Conservation (phyloP, 2,329 filamentous ascomycete species). For the Periglandula ipomoeae region DNA sequence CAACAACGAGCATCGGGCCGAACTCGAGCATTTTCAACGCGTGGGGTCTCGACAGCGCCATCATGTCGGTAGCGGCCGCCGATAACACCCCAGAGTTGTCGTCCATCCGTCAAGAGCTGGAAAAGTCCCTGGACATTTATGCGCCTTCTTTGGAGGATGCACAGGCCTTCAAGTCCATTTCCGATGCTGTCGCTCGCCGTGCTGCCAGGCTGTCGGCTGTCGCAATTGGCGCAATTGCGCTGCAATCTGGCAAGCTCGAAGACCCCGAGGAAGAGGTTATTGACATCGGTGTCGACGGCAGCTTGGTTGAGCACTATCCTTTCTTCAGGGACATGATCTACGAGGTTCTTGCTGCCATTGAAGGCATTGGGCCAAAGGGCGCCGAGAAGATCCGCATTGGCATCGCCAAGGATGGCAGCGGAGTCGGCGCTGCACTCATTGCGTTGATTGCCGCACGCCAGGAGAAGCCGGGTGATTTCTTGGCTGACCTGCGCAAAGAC, state of each 20-base stretch:
- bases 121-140: slow-evolving; percentile 66
- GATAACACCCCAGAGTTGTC: slow-evolving; percentile 66
- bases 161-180: slow-evolving; percentile 74
- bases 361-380: slow-evolving; percentile 67
- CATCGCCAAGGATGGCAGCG: slow-evolving; percentile 93
- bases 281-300: slow-evolving; percentile 91
- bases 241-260: slow-evolving; percentile 66
- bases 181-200: slow-evolving; percentile 76
- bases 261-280: slow-evolving; percentile 58
- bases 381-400: slow-evolving; percentile 87
- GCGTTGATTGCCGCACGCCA: slow-evolving; percentile 74
- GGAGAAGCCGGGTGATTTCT: slow-evolving; percentile 41
- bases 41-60: slow-evolving; percentile 86
- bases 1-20: slow-evolving; percentile 59
- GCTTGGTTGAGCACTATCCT: slow-evolving; percentile 91
- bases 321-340: slow-evolving; percentile 83
- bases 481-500: slow-evolving; percentile 31
- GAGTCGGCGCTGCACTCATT: slow-evolving; percentile 76
- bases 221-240: slow-evolving; percentile 73
- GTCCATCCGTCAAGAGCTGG: slow-evolving; percentile 67
- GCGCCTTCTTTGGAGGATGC: slow-evolving; percentile 76
- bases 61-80: slow-evolving; percentile 78
- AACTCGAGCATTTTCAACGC: slow-evolving; percentile 62
- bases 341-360: slow-evolving; percentile 67
- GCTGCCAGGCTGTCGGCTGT: slow-evolving; percentile 83